Evolutionary conservation across 2,329 filamentous ascomycete species (phyloP), one percentile per base, ranked within the genome.

Genomic region (Corynespora cassiicola): DNA sequence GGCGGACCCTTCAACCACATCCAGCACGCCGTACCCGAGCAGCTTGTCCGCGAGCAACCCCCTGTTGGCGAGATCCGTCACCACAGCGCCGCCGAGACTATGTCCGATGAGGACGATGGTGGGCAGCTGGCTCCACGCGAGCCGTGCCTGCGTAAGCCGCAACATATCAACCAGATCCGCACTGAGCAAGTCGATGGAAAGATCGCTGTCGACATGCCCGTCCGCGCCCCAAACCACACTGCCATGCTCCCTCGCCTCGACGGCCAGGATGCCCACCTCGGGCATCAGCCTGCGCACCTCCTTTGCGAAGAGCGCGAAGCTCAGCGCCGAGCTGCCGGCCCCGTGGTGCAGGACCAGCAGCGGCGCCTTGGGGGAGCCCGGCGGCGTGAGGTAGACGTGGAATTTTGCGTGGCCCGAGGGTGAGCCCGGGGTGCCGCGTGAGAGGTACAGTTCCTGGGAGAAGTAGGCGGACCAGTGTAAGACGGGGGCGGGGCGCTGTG

Each of bases 291-390:
- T 88, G 36, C 85, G 81, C 45, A 97, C 83, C 64, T 95, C 87
- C 28, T 82, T 78, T 2, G 86, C 83, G 45, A 95, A 83, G 4
- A 89, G 77, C 5, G 91, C 91, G 70, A 97, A 99, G 2, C 90
- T 95, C 42, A 97, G 80, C 6, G 88, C 95, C 0, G 91, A 96
- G 4, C 91, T 95, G 11, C 94, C 94, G 25, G 89, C 94, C 24
- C 94, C 94, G 70, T 99, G 94, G 64, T 99, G 94, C 71, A 88
- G 89, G 43, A 97, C 86, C 68, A 99, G 91, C 5, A 99, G 75
- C 0, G 92, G 90, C 0, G 87, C 88, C 45, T 79, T 84, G 26
- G 79, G 78, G 7, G 74, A 65, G 2, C 65, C 61, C 1, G 92
- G 91, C 1, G 90, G 90, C 14, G 84, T 96, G 27, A 97, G 76